A percentile compares a stretch with the other conserved stretches of the same genome.
Evolutionary conservation across 192 early-diverging fungal genomes (phyloP).

Genomic region (Phlyctochytrium planicorne): DNA sequence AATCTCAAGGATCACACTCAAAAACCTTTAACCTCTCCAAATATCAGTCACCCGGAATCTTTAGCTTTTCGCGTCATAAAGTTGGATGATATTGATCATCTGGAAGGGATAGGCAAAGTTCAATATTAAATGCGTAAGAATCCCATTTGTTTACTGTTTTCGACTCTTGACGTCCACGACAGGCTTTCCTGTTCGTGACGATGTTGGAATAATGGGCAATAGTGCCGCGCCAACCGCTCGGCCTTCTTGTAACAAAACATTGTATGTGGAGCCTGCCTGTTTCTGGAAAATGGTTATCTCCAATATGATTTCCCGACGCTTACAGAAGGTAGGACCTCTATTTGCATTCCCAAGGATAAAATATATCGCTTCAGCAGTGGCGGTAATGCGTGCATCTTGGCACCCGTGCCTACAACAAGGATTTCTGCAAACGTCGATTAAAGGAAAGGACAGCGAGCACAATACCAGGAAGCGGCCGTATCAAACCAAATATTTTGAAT

Average conservation of each 20-base stretch:
- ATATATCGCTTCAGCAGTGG: constrained; percentile 37
- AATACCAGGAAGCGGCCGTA: constrained; percentile 40
- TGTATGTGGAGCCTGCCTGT: constrained; percentile 52
- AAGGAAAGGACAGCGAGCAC: background rate
- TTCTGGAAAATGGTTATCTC: constrained; percentile 20
- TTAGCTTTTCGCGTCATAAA: background rate
- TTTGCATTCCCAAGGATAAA: constrained; percentile 46
- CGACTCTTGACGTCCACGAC: constrained; percentile 26
- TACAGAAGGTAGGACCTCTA: constrained; percentile 46
- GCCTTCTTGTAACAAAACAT: constrained; percentile 50
- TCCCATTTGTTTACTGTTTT: background rate
- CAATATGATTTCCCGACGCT: background rate
- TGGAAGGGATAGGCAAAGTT: background rate
- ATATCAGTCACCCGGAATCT: background rate
- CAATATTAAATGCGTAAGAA: background rate
- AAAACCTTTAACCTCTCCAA: too few species aligned
- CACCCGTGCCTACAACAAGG: constrained; percentile 50
- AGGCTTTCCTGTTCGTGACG: constrained; percentile 39
- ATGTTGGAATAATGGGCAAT: constrained; percentile 50
- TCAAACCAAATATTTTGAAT: constrained; percentile 43
- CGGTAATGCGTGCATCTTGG: constrained; percentile 33
- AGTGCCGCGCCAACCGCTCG: constrained; percentile 42
- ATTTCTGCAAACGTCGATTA: constrained; percentile 39
- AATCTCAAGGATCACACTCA: too few species aligned
- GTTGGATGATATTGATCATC: background rate